phyloP scores from a whole-genome alignment of 768 basidiomycete genomes.

The Trametes maxima region DNA sequence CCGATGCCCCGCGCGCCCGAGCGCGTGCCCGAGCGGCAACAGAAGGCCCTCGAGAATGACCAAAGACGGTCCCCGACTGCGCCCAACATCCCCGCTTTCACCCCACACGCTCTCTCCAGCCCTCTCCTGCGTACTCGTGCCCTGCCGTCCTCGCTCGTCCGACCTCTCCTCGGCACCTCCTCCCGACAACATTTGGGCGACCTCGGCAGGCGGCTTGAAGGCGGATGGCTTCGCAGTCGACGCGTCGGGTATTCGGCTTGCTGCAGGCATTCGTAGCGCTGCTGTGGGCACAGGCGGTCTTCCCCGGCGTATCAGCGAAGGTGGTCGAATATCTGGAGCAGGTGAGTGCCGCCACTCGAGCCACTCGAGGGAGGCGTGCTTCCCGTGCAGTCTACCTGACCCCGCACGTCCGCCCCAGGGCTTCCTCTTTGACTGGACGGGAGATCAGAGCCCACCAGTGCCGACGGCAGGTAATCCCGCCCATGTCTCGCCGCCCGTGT shows the following conservation, averaged over 20 bases:
- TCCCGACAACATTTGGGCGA: not conserved
- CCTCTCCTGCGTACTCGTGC: not conserved
- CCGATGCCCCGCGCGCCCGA: no score
- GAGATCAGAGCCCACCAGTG: conserved; percentile 34
- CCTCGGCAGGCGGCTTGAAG: not conserved
- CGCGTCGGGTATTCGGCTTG: conserved; percentile 2
- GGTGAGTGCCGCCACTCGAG: conserved; percentile 8
- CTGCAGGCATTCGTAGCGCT: not conserved
- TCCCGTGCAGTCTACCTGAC: not conserved
- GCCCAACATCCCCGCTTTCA: no score
- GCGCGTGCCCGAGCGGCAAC: no score
- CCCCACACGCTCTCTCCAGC: no score
- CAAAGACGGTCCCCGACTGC: no score
- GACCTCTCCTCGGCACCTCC: not conserved
- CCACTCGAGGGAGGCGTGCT: not conserved
- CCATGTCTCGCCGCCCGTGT: not conserved
- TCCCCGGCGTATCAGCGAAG: conserved; percentile 9
- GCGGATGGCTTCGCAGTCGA: not conserved
- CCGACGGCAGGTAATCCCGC: conserved; percentile 33
- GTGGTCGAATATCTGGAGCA: conserved; percentile 9
- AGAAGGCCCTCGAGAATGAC: no score
- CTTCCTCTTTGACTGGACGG: conserved; percentile 37
- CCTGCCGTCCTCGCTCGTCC: not conserved
- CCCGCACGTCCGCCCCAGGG: conserved; percentile 20
- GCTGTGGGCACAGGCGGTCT: conserved; percentile 6